phyloP scores from a whole-genome alignment of 1,284 basidiomycete genomes.

The Heterobasidion annosum region DNA sequence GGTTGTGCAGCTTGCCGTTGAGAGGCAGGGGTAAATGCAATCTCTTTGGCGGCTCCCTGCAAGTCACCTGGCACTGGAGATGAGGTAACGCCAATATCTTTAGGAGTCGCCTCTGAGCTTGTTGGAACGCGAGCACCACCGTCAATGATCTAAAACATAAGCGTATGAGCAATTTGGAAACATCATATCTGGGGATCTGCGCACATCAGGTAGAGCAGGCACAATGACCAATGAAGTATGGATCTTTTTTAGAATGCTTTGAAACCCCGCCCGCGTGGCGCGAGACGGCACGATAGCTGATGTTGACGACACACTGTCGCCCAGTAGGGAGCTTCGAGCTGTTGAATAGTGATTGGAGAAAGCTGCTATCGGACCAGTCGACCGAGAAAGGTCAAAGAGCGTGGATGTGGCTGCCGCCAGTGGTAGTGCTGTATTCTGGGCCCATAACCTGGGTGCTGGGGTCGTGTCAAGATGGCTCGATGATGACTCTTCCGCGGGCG shows the following conservation, averaged over 20 bases:
- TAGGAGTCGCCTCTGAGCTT: constrained; percentile 10
- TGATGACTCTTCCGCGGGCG: background rate
- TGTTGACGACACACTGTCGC: constrained; percentile 9
- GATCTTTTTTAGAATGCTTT: constrained; percentile 29
- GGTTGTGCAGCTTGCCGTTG: constrained; percentile 28
- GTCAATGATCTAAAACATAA: background rate
- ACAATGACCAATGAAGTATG: constrained; percentile 32
- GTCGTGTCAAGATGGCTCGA: constrained; percentile 3
- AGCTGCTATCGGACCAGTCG: background rate
- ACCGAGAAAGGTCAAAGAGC: constrained; percentile 12
- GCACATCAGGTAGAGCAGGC: constrained; percentile 38
- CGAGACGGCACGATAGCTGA: background rate
- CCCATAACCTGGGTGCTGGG: background rate
- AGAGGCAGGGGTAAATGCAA: constrained; percentile 61
- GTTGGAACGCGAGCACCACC: constrained; percentile 8
- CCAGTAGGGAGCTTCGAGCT: constrained; percentile 6
- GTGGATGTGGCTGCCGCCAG: constrained; percentile 13
- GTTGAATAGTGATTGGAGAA: no score
- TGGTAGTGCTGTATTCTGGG: background rate
- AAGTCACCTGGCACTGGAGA: background rate
- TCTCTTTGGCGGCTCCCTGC: constrained; percentile 32
- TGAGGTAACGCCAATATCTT: background rate
- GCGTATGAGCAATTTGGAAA: background rate
- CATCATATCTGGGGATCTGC: background rate
- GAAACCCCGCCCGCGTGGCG: constrained; percentile 16